Percentiles rank a stretch among this genome's conserved stretches.
These are phyloP conservation scores for Colletotrichum sp. DNA, from an alignment of 2,329 filamentous ascomycete species.

Conservation along the genomic window DNA sequence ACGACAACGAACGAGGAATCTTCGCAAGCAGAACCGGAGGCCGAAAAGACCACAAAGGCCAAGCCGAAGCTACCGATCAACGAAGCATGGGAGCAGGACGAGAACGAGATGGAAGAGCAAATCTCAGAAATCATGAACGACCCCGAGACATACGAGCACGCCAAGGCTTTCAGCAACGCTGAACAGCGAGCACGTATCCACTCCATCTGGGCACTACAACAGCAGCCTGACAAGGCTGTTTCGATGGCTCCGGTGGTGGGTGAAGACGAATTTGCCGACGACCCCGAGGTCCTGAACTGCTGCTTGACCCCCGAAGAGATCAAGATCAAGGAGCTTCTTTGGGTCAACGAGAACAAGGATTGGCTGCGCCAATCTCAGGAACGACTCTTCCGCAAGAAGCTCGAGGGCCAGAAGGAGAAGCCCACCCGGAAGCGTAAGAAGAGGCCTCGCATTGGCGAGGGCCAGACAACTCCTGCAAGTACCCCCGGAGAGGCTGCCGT, in stretches of 20 bases:
- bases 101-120: constrained; percentile 70
- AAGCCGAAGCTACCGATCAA: constrained; percentile 59
- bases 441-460: constrained; percentile 66
- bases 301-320: constrained; percentile 76
- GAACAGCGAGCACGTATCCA: constrained; percentile 60
- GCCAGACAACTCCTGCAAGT: constrained; percentile 68
- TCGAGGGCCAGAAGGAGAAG: constrained; percentile 62
- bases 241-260: constrained; percentile 71
- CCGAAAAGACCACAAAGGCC: constrained; percentile 11
- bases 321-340: constrained; percentile 86
- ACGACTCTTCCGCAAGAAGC: constrained; percentile 78
- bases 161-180: constrained; percentile 62
- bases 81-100: constrained; percentile 67
- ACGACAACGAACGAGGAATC: not conserved
- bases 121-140: constrained; percentile 74
- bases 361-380: constrained; percentile 88
- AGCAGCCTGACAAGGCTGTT: constrained; percentile 51
- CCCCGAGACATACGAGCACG: constrained; percentile 60
- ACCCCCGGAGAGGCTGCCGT: constrained; percentile 73
- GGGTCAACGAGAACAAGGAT: constrained; percentile 94
- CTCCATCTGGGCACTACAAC: constrained; percentile 55
- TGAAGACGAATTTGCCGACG: constrained; percentile 86
- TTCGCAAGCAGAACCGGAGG: not conserved
- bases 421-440: constrained; percentile 61
- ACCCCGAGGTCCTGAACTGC: constrained; percentile 85